Conservation (phyloP, 164 flowering plant species). For the Cinnamomum micranthum region DNA sequence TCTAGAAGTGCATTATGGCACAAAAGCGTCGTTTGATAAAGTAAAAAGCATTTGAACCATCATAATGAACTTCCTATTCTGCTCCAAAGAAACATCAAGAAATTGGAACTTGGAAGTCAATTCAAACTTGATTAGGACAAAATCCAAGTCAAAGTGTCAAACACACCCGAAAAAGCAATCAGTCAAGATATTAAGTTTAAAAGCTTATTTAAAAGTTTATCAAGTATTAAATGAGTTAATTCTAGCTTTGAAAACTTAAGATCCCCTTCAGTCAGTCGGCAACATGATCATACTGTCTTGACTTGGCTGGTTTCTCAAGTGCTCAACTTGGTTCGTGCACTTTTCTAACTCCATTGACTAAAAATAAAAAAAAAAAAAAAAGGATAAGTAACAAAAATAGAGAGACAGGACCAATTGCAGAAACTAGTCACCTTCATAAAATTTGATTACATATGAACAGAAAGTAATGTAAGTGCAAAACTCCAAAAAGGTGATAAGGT, state of each 20-base stretch:
- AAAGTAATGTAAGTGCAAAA: not conserved
- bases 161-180: too few relatives aligned
- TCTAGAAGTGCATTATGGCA: not conserved
- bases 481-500: not conserved
- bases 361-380: too few relatives aligned
- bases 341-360: too few relatives aligned
- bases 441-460: not conserved
- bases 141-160: not conserved
- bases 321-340: too few relatives aligned
- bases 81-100: not conserved
- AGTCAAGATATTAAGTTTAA: not conserved
- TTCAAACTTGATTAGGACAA: too few relatives aligned
- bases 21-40: not conserved
- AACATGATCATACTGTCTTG: not conserved
- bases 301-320: too few relatives aligned
- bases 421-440: not conserved
- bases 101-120: not conserved
- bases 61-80: not conserved
- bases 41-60: not conserved
- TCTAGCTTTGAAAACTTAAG: not conserved
- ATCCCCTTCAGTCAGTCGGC: not conserved
- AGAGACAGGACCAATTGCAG: too few relatives aligned
- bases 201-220: not conserved
- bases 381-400: too few relatives aligned
- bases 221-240: too few relatives aligned